Percentiles rank a stretch among this genome's conserved stretches.
Evolutionary conservation across 164 flowering plant genomes (phyloP).

Genomic region (Vitis labrusca): DNA sequence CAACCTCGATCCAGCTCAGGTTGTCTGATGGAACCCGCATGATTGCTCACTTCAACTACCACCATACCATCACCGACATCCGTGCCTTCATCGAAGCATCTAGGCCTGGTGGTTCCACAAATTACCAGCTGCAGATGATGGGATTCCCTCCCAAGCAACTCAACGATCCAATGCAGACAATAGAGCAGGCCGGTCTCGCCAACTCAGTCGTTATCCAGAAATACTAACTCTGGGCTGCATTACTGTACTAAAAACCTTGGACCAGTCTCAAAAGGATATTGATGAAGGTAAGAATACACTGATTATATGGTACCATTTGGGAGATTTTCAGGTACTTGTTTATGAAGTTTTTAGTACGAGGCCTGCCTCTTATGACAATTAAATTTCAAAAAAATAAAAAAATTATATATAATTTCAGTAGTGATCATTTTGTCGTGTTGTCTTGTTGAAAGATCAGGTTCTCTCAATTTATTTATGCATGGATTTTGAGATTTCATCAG

Average conservation of each 20-base stretch:
- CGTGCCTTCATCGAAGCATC: slow-evolving; percentile 80
- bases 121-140: slow-evolving; percentile 73
- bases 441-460: too few relatives aligned
- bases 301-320: too few relatives aligned
- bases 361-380: too few relatives aligned
- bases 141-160: slow-evolving; percentile 95
- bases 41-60: slow-evolving; percentile 69
- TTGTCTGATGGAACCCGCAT: slow-evolving; percentile 86
- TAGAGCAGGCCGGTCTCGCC: slow-evolving; percentile 84
- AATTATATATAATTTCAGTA: too few relatives aligned
- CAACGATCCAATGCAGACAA: slow-evolving; percentile 63
- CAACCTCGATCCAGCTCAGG: slow-evolving; percentile 85
- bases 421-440: too few relatives aligned
- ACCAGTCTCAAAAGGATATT: not conserved
- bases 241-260: not conserved
- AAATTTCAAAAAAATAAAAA: too few relatives aligned
- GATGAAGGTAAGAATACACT: too few relatives aligned
- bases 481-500: too few relatives aligned
- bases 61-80: slow-evolving; percentile 71
- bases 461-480: too few relatives aligned
- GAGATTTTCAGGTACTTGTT: too few relatives aligned
- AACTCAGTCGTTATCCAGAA: slow-evolving; percentile 93
- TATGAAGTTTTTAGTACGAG: too few relatives aligned
- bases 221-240: slow-evolving; percentile 20
- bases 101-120: slow-evolving; percentile 54